These are phyloP conservation scores for Helminthosporium solani DNA, from an alignment of 2,329 filamentous ascomycete genomes.

Conservation along the genomic window DNA sequence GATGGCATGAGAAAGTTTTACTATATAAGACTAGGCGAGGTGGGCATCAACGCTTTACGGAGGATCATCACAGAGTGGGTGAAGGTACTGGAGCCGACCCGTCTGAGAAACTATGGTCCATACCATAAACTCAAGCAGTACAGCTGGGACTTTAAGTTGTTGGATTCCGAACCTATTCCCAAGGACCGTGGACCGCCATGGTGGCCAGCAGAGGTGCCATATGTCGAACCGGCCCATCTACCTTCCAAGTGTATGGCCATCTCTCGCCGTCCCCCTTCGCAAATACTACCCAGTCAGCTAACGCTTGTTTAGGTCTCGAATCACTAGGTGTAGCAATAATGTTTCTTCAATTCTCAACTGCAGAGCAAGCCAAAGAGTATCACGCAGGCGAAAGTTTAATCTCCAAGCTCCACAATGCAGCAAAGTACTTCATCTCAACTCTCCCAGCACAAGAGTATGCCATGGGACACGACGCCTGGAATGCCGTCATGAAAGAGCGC, in stretches of 20 bases:
- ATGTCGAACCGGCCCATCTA: not conserved
- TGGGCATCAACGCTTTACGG: slow-evolving; percentile 1
- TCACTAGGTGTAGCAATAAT: not conserved
- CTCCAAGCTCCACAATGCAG: not conserved
- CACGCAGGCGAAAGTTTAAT: not conserved
- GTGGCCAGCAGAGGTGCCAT: not conserved
- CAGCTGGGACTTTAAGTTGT: not conserved
- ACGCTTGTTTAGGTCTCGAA: not conserved
- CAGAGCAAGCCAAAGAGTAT: not conserved
- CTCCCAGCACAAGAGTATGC: not conserved
- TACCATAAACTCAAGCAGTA: slow-evolving; percentile 2
- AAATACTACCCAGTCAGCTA: not conserved
- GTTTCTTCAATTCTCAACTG: not conserved
- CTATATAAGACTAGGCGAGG: not conserved
- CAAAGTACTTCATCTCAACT: slow-evolving; percentile 1
- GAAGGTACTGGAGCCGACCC: not conserved
- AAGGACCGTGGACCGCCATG: not conserved
- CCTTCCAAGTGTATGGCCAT: not conserved
- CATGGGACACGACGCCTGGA: not conserved
- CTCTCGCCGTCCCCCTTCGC: not conserved
- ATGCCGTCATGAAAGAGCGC: not conserved
- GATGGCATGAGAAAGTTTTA: not conserved
- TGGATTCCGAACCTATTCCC: not conserved
- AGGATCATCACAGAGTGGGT: slow-evolving; percentile 1
- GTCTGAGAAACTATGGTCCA: not conserved